Evolutionary conservation across 352 stramenopile genomes (phyloP).

Genomic region (Globisporangium splendens): DNA sequence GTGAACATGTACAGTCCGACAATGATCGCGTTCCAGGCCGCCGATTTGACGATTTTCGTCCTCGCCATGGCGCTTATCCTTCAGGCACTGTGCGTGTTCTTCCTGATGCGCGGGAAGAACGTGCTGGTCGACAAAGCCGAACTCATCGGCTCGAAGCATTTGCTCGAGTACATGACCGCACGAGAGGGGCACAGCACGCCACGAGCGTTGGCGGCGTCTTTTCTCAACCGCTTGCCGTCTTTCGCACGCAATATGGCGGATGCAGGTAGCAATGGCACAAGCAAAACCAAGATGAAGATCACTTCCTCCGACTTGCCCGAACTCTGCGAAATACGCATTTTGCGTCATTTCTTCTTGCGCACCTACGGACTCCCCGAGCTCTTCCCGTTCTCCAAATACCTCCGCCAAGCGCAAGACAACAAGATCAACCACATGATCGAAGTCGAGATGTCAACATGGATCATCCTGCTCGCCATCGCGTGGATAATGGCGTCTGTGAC

Average conservation of each 20-base stretch:
- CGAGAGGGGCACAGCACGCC: neutral
- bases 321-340: slow-evolving; percentile 29
- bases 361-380: slow-evolving; percentile 44
- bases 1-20: slow-evolving; percentile 25
- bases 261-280: neutral
- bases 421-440: slow-evolving; percentile 83
- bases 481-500: slow-evolving; percentile 34
- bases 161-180: slow-evolving; percentile 20
- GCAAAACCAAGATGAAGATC: neutral
- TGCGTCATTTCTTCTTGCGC: slow-evolving; percentile 44
- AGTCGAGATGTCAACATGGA: slow-evolving; percentile 64
- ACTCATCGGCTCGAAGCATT: slow-evolving; percentile 38
- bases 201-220: neutral
- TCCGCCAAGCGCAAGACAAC: slow-evolving; percentile 66
- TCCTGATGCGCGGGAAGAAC: slow-evolving; percentile 37
- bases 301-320: slow-evolving; percentile 12
- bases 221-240: slow-evolving; percentile 7
- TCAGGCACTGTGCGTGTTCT: slow-evolving; percentile 47
- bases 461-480: slow-evolving; percentile 41
- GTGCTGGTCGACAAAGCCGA: slow-evolving; percentile 31
- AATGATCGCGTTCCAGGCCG: slow-evolving; percentile 49
- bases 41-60: slow-evolving; percentile 57
- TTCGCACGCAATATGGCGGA: neutral
- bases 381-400: slow-evolving; percentile 73
- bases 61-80: slow-evolving; percentile 48